Evolutionary conservation across 495 filamentous ascomycete species (phyloP), one percentile per base, ranked within the genome.

Genomic region (Daldinia caldariorum): DNA sequence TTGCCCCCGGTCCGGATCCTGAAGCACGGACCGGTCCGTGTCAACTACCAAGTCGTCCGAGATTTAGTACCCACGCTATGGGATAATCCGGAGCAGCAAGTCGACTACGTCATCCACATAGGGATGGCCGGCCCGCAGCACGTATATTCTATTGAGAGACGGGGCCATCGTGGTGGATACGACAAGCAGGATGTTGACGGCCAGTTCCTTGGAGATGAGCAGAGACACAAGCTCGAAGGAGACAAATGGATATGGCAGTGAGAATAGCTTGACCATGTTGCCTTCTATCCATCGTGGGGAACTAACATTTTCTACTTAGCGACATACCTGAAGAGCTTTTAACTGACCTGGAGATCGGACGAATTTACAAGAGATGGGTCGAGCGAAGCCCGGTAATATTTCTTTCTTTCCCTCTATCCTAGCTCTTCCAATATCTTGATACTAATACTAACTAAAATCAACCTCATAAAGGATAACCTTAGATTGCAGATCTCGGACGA

Each of bases 161-260:
- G 85, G 7, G 92, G 87, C 2, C 90, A 93, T 53, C 83, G 91
- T n/a, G 88, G 91, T 66, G 89, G 89, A n/a, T 97, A 96, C 73
- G 74, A 76, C 32, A 86, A 87, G 75, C 81, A 82, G 35, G 93
- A 96, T 66, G 86, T 92, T 32, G 85, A 91, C 58, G 89, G 89
- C 32, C 72, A 84, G 45, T 72, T 83, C 0, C 85, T 88, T 5
- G 80, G 80, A 35, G 83, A 89, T 45, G 84, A 87, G 37, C 81
- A 74, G 74, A 82, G 69, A 57, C 81, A 62, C 67, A 32, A 58
- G 55, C 47, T 67, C 39, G 74, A 79, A 45, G 82, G 77, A 6
- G 76, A 81, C 34, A 58, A 76, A 50, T 83, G 79, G 80, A 72
- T 80, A 18, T 89, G 83, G 80, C 70, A 79, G 31, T 82, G 77